Evolutionary conservation across 495 filamentous ascomycete species (phyloP), one percentile per base, ranked within the genome.

Genomic region (Ramalina peruviana): DNA sequence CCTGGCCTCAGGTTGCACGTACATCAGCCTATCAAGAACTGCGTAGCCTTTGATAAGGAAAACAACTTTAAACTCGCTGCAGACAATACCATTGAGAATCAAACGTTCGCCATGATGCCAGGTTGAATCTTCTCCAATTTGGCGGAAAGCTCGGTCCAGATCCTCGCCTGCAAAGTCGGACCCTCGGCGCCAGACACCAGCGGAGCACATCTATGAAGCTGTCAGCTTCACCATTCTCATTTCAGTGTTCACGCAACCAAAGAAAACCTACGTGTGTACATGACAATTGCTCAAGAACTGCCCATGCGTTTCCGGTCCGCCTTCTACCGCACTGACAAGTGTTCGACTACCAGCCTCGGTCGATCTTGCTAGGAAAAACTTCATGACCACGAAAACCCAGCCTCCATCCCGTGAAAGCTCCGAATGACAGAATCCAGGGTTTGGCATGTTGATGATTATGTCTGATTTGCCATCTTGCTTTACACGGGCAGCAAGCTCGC

Each of bases 401-500:
- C 40, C 37, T 37, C 55, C 56, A 2, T 76, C 62, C 1, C 73
- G 61, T 3, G 54, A 58, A 1, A 80, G 54, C 3, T 59, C 51
- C 4, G 75, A 70, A 41, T 67, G 61, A 26, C 70, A 72, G 41
- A 73, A 51, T 27, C 73, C 73, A 1, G 79, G 79, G 45, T 71
- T 73, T 6, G 73, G 38, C 19, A 67, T 62, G 56, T 76, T 79
- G 46, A 82, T 58, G 20, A 77, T 65, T 16, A 83, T 72, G 13
- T 43, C n/a, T 20, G 42, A 5, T n/a, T 57, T 55, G 37, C 41
- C 46, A 27, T 30, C 49, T 21, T 26, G 11, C 15, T 13, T 49
- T n/a, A 41, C 37, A 9, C 44, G 54, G 12, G 60, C 43, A 2
- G 63, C 63, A 16, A 66, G 53, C 37, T 59, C 62, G 12, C 63